Evolutionary conservation across 768 basidiomycete genomes (phyloP).

Genomic region (Amanita polypyramis): DNA sequence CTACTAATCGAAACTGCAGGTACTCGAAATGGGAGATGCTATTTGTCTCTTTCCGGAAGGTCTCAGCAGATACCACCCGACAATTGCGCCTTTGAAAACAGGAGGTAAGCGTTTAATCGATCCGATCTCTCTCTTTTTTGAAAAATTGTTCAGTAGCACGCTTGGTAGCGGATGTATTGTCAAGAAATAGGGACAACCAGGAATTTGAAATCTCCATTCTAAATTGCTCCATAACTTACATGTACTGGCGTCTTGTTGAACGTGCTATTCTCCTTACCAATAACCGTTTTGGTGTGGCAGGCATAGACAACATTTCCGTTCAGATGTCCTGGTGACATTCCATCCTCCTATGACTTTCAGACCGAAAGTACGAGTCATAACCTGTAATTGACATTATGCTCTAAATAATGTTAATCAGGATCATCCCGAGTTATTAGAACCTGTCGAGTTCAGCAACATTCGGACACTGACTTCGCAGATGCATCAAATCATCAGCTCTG

Average conservation of each 20-base stretch:
- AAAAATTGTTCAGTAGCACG: constrained; percentile 52
- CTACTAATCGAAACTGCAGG: constrained; percentile 29
- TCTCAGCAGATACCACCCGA: constrained; percentile 74
- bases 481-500: constrained; percentile 59
- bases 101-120: constrained; percentile 42
- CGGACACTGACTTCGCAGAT: constrained; percentile 50
- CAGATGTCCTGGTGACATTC: constrained; percentile 80
- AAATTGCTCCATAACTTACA: constrained; percentile 78
- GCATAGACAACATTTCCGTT: constrained; percentile 81
- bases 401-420: constrained; percentile 27
- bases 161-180: constrained; percentile 68
- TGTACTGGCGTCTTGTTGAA: constrained; percentile 28
- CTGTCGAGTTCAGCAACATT: constrained; percentile 52
- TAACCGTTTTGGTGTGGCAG: constrained; percentile 22
- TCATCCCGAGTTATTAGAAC: constrained; percentile 61
- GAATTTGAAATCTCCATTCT: constrained; percentile 64
- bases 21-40: constrained; percentile 65
- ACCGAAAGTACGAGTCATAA: constrained; percentile 37
- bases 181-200: constrained; percentile 54
- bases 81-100: constrained; percentile 81
- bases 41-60: constrained; percentile 85
- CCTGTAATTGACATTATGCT: not conserved
- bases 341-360: constrained; percentile 58
- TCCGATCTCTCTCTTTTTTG: not conserved
- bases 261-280: constrained; percentile 6